These are phyloP conservation scores for Boletus fagicola DNA, from an alignment of 768 basidiomycete genomes.

Conservation along the genomic window DNA sequence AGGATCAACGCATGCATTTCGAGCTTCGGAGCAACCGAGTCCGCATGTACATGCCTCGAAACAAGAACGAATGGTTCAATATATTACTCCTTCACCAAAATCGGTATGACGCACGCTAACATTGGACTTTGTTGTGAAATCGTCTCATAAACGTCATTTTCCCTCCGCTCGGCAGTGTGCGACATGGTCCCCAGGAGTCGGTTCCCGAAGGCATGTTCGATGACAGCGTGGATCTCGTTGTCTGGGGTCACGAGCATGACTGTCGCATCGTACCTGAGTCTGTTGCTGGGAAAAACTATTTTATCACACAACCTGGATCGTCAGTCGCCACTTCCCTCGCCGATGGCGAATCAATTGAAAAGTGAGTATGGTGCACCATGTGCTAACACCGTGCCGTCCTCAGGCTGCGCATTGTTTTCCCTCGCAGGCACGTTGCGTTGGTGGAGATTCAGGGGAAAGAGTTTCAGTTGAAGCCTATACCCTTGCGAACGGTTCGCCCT, in stretches of 20 bases:
- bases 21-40: conserved; percentile 93
- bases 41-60: conserved; percentile 92
- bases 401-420: neutral
- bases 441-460: conserved; percentile 85
- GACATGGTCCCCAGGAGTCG: conserved; percentile 90
- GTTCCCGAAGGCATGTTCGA: conserved; percentile 98
- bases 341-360: conserved; percentile 88
- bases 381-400: neutral
- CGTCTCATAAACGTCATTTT: conserved; percentile 13
- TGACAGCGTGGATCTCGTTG: conserved; percentile 86
- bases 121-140: neutral
- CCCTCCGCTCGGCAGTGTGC: conserved; percentile 55
- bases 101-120: conserved; percentile 48
- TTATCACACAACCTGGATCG: conserved; percentile 92
- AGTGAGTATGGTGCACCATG: conserved; percentile 46
- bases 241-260: conserved; percentile 99
- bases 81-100: conserved; percentile 94
- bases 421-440: conserved; percentile 81
- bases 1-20: conserved; percentile 95
- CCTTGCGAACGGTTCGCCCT: conserved; percentile 88
- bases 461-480: conserved; percentile 81
- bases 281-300: conserved; percentile 89
- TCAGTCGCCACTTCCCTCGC: conserved; percentile 93
- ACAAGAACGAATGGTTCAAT: conserved; percentile 95
- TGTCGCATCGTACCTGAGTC: conserved; percentile 89